A percentile compares a stretch with the other conserved stretches of the same genome.
Evolutionary conservation across 805 yeast genomes (phyloP).

Genomic region (Lachancea lanzarotensis): DNA sequence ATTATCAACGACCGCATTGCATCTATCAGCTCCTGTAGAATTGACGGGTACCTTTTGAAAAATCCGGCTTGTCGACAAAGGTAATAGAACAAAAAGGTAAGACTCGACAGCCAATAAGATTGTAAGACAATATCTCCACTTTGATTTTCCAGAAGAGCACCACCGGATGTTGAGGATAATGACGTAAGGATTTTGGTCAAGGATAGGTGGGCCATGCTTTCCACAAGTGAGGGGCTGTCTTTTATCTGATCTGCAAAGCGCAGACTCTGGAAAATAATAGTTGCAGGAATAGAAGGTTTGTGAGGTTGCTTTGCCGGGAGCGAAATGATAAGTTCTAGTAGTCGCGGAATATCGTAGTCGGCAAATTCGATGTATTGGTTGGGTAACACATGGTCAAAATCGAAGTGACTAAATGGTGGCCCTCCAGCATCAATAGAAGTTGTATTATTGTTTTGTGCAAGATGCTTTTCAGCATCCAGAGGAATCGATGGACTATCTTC

Average conservation of each 20-base stretch:
- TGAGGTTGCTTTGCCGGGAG: slow-evolving; percentile 50
- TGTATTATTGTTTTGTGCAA: slow-evolving; percentile 18
- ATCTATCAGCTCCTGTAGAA: slow-evolving; percentile 53
- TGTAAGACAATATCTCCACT: slow-evolving; percentile 59
- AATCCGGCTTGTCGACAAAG: slow-evolving; percentile 58
- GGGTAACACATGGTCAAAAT: slow-evolving; percentile 47
- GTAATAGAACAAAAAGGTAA: slow-evolving; percentile 73
- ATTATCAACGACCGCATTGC: slow-evolving; percentile 55
- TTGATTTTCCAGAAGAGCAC: slow-evolving; percentile 29
- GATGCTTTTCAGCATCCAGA: slow-evolving; percentile 22
- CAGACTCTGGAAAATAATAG: slow-evolving; percentile 61
- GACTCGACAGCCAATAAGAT: slow-evolving; percentile 84
- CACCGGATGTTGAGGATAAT: slow-evolving; percentile 55
- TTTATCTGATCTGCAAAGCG: slow-evolving; percentile 57
- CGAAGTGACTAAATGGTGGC: slow-evolving; percentile 32
- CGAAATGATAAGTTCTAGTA: slow-evolving; percentile 54
- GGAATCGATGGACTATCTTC: neutral
- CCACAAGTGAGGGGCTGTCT: slow-evolving; percentile 49
- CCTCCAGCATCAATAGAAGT: neutral
- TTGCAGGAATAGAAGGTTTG: slow-evolving; percentile 52
- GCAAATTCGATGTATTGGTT: slow-evolving; percentile 57
- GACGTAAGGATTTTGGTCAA: slow-evolving; percentile 55
- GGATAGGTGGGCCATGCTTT: slow-evolving; percentile 53
- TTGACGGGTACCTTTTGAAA: slow-evolving; percentile 47
- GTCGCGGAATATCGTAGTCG: slow-evolving; percentile 66